Evolutionary conservation across 768 basidiomycete genomes (phyloP).

Genomic region (Lentinus tigrinus): DNA sequence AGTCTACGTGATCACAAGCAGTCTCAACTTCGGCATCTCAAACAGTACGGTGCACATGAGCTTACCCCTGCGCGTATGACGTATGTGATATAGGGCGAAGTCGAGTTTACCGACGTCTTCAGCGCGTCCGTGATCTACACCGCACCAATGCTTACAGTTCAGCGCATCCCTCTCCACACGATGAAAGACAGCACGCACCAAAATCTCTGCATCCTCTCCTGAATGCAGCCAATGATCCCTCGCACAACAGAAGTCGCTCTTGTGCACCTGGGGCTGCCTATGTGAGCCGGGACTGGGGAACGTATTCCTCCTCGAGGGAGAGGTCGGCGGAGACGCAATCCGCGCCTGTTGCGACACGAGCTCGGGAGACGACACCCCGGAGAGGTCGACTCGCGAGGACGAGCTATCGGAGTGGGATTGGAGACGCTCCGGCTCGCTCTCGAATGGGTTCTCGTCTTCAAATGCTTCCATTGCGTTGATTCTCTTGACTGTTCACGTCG

Average conservation of each 20-base stretch:
- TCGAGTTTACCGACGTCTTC: constrained; percentile 90
- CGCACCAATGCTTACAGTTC: neutral
- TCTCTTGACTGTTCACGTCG: neutral
- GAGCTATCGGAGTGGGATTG: constrained; percentile 45
- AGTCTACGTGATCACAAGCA: constrained; percentile 44
- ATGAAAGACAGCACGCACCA: constrained; percentile 44
- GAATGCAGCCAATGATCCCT: constrained; percentile 78
- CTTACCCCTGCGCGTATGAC: constrained; percentile 85
- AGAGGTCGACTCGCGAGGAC: constrained; percentile 53
- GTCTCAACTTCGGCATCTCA: constrained; percentile 10
- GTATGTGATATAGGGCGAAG: constrained; percentile 91
- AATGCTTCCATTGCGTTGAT: constrained; percentile 31
- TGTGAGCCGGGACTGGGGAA: constrained; percentile 61
- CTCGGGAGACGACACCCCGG: constrained; percentile 59
- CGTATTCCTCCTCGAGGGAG: constrained; percentile 41
- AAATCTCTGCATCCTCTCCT: constrained; percentile 78
- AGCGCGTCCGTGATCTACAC: constrained; percentile 88
- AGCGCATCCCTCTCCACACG: neutral
- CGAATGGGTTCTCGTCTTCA: constrained; percentile 44
- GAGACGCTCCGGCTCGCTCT: constrained; percentile 32
- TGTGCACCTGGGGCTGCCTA: constrained; percentile 52
- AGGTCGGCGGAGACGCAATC: constrained; percentile 44
- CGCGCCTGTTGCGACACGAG: constrained; percentile 38
- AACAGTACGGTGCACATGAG: neutral
- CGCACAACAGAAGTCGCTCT: constrained; percentile 76